Evolutionary conservation across 768 basidiomycete genomes (phyloP).

Genomic region (Aureoboletus auriporus): DNA sequence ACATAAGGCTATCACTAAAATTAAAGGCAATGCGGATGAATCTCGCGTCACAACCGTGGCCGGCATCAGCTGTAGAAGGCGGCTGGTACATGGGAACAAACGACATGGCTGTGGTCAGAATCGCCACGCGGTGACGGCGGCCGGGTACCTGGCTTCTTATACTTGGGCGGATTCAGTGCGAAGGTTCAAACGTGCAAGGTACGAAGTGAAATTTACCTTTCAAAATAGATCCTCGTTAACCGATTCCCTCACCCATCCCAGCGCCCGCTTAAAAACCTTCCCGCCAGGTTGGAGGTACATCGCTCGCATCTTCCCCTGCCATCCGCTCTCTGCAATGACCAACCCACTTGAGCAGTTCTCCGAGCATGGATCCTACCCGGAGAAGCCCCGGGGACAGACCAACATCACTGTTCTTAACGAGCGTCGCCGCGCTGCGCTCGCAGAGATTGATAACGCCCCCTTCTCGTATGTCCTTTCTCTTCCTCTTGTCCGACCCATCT

Average conservation of each 20-base stretch:
- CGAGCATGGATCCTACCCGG: constrained; percentile 27
- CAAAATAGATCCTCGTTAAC: too few species aligned
- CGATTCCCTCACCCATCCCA: background rate
- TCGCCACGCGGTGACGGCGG: background rate
- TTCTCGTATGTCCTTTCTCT: constrained; percentile 58
- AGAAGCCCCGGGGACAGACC: constrained; percentile 17
- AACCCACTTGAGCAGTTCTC: constrained; percentile 20
- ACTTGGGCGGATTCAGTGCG: too few species aligned
- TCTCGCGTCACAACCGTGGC: too few species aligned
- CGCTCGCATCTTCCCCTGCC: background rate
- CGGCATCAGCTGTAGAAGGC: too few species aligned
- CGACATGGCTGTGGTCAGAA: too few species aligned
- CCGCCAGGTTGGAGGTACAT: background rate
- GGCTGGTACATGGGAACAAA: too few species aligned
- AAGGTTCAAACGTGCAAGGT: constrained; percentile 28
- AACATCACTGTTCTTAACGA: constrained; percentile 51
- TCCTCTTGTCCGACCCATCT: too few species aligned
- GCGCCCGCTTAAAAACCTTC: constrained; percentile 8
- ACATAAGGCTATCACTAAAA: too few species aligned
- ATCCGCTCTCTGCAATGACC: constrained; percentile 15
- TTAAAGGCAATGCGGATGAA: too few species aligned
- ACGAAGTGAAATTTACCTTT: constrained; percentile 1
- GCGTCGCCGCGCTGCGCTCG: constrained; percentile 73
- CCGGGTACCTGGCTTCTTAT: constrained; percentile 7
- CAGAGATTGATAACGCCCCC: constrained; percentile 81